Evolutionary conservation across 306 rosid species (phyloP), one percentile per base, ranked within the genome.

Genomic region (Astragalus membranaceus): DNA sequence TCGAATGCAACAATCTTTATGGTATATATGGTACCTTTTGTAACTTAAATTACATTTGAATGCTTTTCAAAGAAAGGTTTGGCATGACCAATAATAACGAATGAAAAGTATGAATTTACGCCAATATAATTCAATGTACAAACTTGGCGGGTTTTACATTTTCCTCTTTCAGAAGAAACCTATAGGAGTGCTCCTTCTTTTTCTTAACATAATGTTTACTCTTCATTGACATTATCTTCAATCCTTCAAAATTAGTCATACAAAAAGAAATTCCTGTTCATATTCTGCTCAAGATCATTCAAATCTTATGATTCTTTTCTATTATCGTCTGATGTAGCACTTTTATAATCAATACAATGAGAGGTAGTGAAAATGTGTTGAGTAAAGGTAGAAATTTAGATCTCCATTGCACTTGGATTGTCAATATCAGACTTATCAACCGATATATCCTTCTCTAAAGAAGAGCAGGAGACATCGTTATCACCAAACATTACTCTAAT

Each of bases 381-480:
- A 69, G 15, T 29, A 43, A 52, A 61, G 72, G 60, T 55, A 66
- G 54, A 15, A 8, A 56, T 72, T 64, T 86, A 69, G 67, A 90
- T 85, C 93, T 85, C 90, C 77, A 72, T 78, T 66, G 75, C 67
- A 69, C 80, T 75, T 80, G 81, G 61, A 63, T 56, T 77, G 55
- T 35, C 49, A 36, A 80, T 77, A 56, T 88, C 89, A 20, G 82
- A 80, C 77, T 81, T 82, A 58, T 79, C 85, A 15, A 78, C 69
- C 6, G 84, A 85, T 76, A 79, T 64, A 77, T 82, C 86, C 83
- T 85, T 85, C 64, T 77, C 85, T 14, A 82, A 36, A 3, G 87
- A 86, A 73, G 86, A 79, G 86, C 61, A 79, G 5, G 87, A 82
- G 51, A 71, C 44, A 52, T 87, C 90, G 68, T 84, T 79, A 60